phyloP scores from a whole-genome alignment of 257 asterid genomes.

The Fraxinus americana region DNA sequence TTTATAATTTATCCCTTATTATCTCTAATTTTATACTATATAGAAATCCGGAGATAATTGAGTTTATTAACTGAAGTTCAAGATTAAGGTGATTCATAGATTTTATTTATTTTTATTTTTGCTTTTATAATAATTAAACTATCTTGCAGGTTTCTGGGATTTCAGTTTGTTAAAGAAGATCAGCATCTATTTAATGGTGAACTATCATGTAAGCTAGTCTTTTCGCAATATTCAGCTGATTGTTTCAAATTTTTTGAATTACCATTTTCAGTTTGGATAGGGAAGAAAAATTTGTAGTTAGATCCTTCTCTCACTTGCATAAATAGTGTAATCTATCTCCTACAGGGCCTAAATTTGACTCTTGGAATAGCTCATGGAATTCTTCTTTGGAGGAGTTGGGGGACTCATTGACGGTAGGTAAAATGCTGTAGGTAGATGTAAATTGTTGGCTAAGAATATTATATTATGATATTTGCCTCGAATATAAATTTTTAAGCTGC shows the following conservation, averaged over 20 bases:
- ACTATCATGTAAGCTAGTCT: conserved; percentile 54
- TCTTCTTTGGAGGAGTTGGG: conserved; percentile 71
- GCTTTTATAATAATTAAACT: conserved; percentile 21
- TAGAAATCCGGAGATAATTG: conserved; percentile 5
- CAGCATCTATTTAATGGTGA: conserved; percentile 45
- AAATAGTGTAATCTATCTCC: conserved; percentile 24
- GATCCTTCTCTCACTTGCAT: conserved; percentile 1
- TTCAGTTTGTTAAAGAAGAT: conserved; percentile 79
- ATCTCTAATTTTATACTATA: conserved; percentile 9
- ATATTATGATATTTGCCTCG: conserved; percentile 2
- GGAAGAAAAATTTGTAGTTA: background rate
- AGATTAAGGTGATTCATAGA: conserved; percentile 11
- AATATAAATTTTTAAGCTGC: conserved; percentile 10
- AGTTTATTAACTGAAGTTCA: conserved; percentile 8
- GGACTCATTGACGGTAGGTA: conserved; percentile 61
- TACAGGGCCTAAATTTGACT: conserved; percentile 59
- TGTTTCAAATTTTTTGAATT: conserved; percentile 5
- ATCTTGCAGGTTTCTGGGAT: conserved; percentile 71
- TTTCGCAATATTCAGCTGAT: conserved; percentile 6
- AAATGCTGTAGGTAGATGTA: background rate
- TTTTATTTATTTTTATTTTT: background rate
- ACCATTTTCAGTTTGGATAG: background rate
- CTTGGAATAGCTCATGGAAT: conserved; percentile 45
- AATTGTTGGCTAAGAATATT: background rate
- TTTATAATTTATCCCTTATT: conserved; percentile 4